Evolutionary conservation across 2,329 filamentous ascomycete genomes (phyloP), one percentile per base, ranked within the genome.

Genomic region (Microsporum ferrugineum): DNA sequence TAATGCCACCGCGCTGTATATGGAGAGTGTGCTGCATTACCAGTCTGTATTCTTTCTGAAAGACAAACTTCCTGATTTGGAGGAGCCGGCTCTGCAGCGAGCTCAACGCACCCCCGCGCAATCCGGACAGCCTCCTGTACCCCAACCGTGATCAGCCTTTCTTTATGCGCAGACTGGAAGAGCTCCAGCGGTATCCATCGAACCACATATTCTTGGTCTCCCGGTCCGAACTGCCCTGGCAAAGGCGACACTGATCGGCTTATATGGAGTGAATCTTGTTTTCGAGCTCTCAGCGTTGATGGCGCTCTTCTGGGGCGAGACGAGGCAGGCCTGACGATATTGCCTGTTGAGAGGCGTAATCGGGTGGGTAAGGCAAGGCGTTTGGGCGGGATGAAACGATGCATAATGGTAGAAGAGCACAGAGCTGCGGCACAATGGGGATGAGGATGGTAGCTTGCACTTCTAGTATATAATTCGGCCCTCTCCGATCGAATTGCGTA

Each of bases 361-460:
- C n/a, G 51, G 51, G 33, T 55, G 51, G 31, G 31, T 55, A 55
- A 55, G 51, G 51, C 51, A 36, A 55, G 51, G 33, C 31, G 51
- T 55, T n/a, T 34, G 31, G 14, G 2, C 33, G n/a, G 31, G 14
- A 36, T 23, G 31, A 36, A 55, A 55, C 33, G 51, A 36, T 55
- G 51, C 51, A 55, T 55, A 17, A 36, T 55, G 14, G 51, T n/a
- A 6, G 27, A n/a, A 55, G 23, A 36, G 12, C 31, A 2, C n/a
- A 17, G 51, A 55, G 31, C 33, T n/a, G 17, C 6, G 23, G 33
- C 51, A 55, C 36, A 12, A 55, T n/a, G 51, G 8, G 23, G 33
- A 38, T 31, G 51, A 17, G 12, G 17, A 29, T 45, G 43, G 17
- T 17, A 47, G 45, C 45, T 29, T 10, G 23, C 23, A 23, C 17